Evolutionary conservation across 768 basidiomycete species (phyloP).

Genomic region (Calocybe indica): DNA sequence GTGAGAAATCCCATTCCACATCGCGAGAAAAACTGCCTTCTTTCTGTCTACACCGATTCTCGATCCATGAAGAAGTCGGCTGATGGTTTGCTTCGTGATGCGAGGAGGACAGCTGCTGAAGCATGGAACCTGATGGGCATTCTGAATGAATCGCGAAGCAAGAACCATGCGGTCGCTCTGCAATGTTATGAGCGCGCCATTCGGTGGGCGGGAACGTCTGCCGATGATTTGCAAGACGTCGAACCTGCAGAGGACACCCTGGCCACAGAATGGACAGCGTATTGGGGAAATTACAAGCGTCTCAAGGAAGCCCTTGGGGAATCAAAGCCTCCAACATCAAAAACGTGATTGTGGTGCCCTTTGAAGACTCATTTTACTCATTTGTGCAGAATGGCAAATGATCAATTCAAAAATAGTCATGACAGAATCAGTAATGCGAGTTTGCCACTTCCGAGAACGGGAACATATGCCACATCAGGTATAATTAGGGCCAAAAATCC

Average conservation of each 20-base stretch:
- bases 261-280: constrained; percentile 54
- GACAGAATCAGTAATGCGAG: too few relatives aligned
- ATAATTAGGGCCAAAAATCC: constrained; percentile 7
- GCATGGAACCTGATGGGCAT: constrained; percentile 73
- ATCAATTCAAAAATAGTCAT: too few relatives aligned
- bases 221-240: constrained; percentile 25
- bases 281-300: constrained; percentile 58
- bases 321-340: neutral
- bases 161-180: constrained; percentile 35
- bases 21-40: constrained; percentile 26
- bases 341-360: too few relatives aligned
- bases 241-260: constrained; percentile 46
- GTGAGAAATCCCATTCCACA: constrained; percentile 18
- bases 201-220: constrained; percentile 53
- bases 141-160: constrained; percentile 43
- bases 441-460: too few relatives aligned
- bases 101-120: constrained; percentile 65
- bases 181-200: constrained; percentile 67
- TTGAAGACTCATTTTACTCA: too few relatives aligned
- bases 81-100: constrained; percentile 54
- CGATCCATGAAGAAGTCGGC: constrained; percentile 50
- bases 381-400: too few relatives aligned
- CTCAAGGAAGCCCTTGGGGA: constrained; percentile 23
- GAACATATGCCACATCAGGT: too few relatives aligned
- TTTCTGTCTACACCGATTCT: constrained; percentile 40